Evolutionary conservation across 2,329 filamentous ascomycete species (phyloP).

Genomic region (Ascochyta rabiei): DNA sequence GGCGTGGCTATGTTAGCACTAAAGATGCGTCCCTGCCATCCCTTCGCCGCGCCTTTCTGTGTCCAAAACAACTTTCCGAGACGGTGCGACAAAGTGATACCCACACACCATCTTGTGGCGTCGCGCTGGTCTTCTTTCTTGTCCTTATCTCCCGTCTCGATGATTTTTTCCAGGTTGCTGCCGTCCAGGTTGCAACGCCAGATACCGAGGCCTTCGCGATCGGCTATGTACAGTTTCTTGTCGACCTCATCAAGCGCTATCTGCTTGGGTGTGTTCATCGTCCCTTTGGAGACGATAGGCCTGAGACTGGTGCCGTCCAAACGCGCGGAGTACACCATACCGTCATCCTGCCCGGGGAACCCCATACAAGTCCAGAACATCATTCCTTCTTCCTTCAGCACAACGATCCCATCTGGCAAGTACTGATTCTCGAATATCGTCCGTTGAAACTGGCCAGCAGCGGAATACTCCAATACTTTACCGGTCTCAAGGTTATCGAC

Average conservation of each 20-base stretch:
- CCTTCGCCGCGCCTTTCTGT: constrained; percentile 63
- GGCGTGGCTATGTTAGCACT: constrained; percentile 56
- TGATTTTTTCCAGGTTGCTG: constrained; percentile 11
- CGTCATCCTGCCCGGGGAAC: constrained; percentile 41
- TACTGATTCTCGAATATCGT: constrained; percentile 2
- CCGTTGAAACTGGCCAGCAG: background rate
- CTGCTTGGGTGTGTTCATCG: constrained; percentile 53
- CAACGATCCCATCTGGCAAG: constrained; percentile 42
- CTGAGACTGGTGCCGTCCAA: constrained; percentile 56
- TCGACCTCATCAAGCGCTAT: constrained; percentile 33
- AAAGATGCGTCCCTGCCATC: constrained; percentile 59
- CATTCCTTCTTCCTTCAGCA: constrained; percentile 19
- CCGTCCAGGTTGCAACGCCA: constrained; percentile 35
- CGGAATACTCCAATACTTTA: constrained; percentile 19
- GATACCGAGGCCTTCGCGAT: constrained; percentile 50
- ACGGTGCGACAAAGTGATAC: constrained; percentile 55
- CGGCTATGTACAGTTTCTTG: constrained; percentile 46
- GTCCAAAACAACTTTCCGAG: constrained; percentile 64
- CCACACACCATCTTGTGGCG: constrained; percentile 60
- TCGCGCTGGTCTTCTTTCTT: constrained; percentile 27
- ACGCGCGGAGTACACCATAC: constrained; percentile 52
- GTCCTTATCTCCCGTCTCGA: background rate
- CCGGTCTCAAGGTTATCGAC: constrained; percentile 12
- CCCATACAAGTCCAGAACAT: constrained; percentile 42
- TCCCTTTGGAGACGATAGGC: constrained; percentile 53